Evolutionary conservation across 495 filamentous ascomycete species (phyloP), one percentile per base, ranked within the genome.

Genomic region (Hypoxylon fuscum): DNA sequence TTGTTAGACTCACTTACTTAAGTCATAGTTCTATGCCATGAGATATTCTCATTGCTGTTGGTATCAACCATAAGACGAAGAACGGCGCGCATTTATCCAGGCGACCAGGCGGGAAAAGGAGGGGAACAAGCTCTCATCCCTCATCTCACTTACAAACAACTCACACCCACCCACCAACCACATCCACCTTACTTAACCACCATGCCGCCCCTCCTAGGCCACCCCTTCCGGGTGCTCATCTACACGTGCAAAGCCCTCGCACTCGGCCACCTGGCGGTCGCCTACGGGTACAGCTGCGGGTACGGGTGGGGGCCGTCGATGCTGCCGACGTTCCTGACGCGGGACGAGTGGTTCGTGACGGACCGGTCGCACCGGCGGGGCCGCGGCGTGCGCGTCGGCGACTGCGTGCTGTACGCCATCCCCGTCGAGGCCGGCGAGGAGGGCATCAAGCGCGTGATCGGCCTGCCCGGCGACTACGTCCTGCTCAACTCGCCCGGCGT

Each of bases 381-480:
- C 5, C 82, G 87, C 22, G 83, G 80, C 46, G 77, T 97, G 12
- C 64, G 77, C 14, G 87, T 97, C 27, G 95, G 95, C 12, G 95
- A 98, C 75, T 65, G 97, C 12, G 87, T 98, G 51, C 81, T 81
- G 32, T 96, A 89, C 74, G 76, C 81, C 20, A 90, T 92, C 66
- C 93, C 94, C 9, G 77, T 85, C 31, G 85, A 88, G 35, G 70
- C 80, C 44, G 82, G 82, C n/a, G 78, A 81, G 21, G 73, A 84
- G 44, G 90, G 81, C 11, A 77, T 89, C 8, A 98, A 98, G 80
- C 79, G 95, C 55, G 87, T 98, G 17, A 63, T 97, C 22, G 95
- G 93, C 2, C 76, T 97, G 83, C 86, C 86, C 10, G 95, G 95
- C 11, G 95, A 98, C 76, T 97, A 95, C 76, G 92, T 97, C 27